Evolutionary conservation across 2,329 filamentous ascomycete genomes (phyloP), one percentile per base, ranked within the genome.

Genomic region (Fusarium brachygibbosum): DNA sequence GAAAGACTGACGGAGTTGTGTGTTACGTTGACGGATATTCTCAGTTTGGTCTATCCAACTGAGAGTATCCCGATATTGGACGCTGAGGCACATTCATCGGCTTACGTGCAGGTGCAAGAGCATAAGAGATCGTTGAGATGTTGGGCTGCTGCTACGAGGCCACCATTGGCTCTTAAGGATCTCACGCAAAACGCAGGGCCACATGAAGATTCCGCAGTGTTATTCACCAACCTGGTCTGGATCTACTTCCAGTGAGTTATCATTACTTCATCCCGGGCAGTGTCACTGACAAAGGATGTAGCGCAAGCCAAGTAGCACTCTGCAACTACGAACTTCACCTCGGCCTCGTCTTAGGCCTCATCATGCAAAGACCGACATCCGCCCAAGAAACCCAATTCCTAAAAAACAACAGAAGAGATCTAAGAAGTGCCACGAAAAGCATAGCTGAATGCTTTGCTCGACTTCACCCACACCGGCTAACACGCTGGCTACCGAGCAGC

Each of bases 201-300:
- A 4, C 67, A 37, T 2, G 53, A 71, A 17, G 58, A 67, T 25
- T 71, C 69, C 14, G 44, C 62, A 1, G 69, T 71, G 0, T 28
- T 71, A 2, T 71, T 70, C 19, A 72, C 66, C 0, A 71, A 71
- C 10, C 17, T 71, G 4, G 51, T 72, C n/a, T 71, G 69, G 66
- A 72, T 71, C 11, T 71, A 71, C n/a, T 69, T 67, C 34, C 66
- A 72, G 69, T 71, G 38, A 64, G 69, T 19, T 4, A 0, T 13
- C 17, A 5, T 8, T 2, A 1, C 0, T 2, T 5, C 2, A 2
- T 2, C 16, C 3, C 0, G 1, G 0, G 1, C 3, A 1, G 17
- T 8, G 3, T 23, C 0, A 21, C 45, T 70, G 2, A 71, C 49
- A 37, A 13, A 5, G 1, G 4, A 1, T 8, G 2, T 11, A 70